A percentile compares a stretch with the other conserved stretches of the same genome.
Conservation (phyloP, 2,329 filamentous ascomycete genomes). For the Hymenoscyphus occultus region DNA sequence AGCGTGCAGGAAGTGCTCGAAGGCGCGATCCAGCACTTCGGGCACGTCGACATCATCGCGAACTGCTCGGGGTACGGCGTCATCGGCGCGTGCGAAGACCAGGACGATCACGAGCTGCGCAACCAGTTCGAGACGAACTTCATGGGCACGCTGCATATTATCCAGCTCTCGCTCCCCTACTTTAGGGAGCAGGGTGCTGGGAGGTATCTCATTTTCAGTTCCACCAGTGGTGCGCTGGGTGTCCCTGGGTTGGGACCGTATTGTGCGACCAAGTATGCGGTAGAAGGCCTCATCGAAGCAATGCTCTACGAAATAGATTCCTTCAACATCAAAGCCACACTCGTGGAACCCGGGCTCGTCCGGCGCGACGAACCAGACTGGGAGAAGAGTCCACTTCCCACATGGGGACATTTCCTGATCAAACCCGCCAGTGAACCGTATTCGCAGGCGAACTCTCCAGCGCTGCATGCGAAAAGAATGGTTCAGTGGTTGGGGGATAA, state of each 20-base stretch:
- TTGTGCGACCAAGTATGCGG: slow-evolving; percentile 95
- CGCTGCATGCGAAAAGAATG: slow-evolving; percentile 84
- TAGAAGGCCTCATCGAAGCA: slow-evolving; percentile 91
- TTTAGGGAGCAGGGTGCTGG: slow-evolving; percentile 75
- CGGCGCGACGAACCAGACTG: slow-evolving; percentile 75
- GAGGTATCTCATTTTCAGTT: slow-evolving; percentile 91
- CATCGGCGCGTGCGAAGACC: slow-evolving; percentile 93
- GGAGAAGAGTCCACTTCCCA: slow-evolving; percentile 56
- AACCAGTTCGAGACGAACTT: slow-evolving; percentile 99
- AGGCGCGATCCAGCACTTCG: slow-evolving; percentile 69
- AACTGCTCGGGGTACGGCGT: slow-evolving; percentile 96
- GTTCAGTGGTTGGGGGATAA: slow-evolving; percentile 92
- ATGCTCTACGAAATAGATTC: slow-evolving; percentile 93
- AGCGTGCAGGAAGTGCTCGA: slow-evolving; percentile 73
- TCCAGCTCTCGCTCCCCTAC: slow-evolving; percentile 83
- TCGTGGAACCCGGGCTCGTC: slow-evolving; percentile 88
- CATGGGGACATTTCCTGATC: slow-evolving; percentile 90
- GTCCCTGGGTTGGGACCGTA: slow-evolving; percentile 91
- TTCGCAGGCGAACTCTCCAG: slow-evolving; percentile 71
- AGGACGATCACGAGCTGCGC: slow-evolving; percentile 89
- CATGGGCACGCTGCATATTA: slow-evolving; percentile 90
- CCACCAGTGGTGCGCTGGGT: slow-evolving; percentile 85
- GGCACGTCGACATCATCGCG: slow-evolving; percentile 80
- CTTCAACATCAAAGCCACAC: slow-evolving; percentile 89
- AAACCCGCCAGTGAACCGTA: slow-evolving; percentile 84